Conservation (phyloP, 306 rosid genomes). For the Dryas drummondii region DNA sequence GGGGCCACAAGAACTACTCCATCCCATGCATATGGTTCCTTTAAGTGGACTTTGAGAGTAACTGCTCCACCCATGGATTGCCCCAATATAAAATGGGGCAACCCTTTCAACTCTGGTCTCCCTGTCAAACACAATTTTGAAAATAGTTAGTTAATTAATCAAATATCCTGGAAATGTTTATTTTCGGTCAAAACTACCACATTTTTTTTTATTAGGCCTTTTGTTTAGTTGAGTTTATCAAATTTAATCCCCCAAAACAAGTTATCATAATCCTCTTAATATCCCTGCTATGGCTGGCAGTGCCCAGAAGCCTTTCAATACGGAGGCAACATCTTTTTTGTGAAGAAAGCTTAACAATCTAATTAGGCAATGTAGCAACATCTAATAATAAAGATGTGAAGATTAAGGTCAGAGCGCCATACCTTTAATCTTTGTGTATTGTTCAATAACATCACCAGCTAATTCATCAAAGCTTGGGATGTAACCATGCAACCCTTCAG, state of each 20-base stretch:
- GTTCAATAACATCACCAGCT: constrained; percentile 68
- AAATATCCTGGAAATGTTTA: background rate
- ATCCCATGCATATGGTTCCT: constrained; percentile 74
- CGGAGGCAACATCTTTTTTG: too few species aligned
- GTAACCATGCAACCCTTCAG: constrained; percentile 87
- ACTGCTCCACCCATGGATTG: constrained; percentile 97
- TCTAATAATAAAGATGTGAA: background rate
- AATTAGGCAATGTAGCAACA: background rate
- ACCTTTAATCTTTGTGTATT: constrained; percentile 67
- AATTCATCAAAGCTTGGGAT: constrained; percentile 66
- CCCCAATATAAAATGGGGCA: constrained; percentile 73
- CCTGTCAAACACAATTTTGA: constrained; percentile 36
- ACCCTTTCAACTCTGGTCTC: constrained; percentile 63
- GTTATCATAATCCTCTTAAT: too few species aligned
- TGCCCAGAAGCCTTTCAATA: too few species aligned
- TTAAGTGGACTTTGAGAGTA: constrained; percentile 80
- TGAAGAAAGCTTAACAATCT: too few species aligned
- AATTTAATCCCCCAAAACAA: too few species aligned
- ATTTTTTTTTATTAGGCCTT: too few species aligned
- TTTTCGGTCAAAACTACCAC: background rate
- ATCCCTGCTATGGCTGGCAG: too few species aligned
- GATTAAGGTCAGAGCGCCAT: background rate
- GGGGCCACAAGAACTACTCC: constrained; percentile 91
- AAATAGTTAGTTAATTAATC: constrained; percentile 7
- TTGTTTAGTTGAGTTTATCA: too few species aligned